Evolutionary conservation across 2,329 filamentous ascomycete species (phyloP).

Genomic region (Lecanicillium sp.): DNA sequence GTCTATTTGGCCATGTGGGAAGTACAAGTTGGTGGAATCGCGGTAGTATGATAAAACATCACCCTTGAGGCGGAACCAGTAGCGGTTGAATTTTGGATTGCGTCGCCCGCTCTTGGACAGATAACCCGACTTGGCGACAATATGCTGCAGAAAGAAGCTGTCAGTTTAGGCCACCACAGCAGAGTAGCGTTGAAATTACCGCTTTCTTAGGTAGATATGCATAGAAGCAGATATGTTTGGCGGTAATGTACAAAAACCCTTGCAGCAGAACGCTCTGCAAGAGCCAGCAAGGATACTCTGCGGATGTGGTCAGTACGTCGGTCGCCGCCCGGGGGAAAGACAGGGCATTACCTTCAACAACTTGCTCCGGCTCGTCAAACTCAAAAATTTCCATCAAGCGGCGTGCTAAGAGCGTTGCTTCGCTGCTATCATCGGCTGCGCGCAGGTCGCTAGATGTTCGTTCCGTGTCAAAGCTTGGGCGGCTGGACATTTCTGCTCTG

Average conservation of each 20-base stretch:
- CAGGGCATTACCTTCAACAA: slow-evolving; percentile 57
- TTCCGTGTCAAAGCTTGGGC: slow-evolving; percentile 51
- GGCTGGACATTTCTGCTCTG: slow-evolving; percentile 52
- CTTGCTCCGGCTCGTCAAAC: slow-evolving; percentile 73
- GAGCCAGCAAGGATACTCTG: slow-evolving; percentile 90
- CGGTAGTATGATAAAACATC: slow-evolving; percentile 88
- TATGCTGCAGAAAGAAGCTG: slow-evolving; percentile 38
- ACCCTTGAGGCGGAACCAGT: slow-evolving; percentile 89
- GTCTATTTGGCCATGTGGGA: slow-evolving; percentile 86
- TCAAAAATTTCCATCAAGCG: slow-evolving; percentile 78
- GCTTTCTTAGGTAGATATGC: slow-evolving; percentile 93
- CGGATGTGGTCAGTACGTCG: not conserved
- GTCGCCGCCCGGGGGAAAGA: not conserved
- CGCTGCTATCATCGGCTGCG: slow-evolving; percentile 24
- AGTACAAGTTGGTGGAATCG: slow-evolving; percentile 79
- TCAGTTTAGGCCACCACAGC: slow-evolving; percentile 1
- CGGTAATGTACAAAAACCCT: slow-evolving; percentile 92
- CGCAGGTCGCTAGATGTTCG: slow-evolving; percentile 32
- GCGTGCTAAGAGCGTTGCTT: slow-evolving; percentile 55
- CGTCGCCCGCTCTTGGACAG: slow-evolving; percentile 81
- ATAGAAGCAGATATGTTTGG: slow-evolving; percentile 92
- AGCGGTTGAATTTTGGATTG: slow-evolving; percentile 80
- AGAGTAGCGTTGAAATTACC: slow-evolving; percentile 37
- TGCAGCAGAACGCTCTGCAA: slow-evolving; percentile 86
- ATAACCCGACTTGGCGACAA: slow-evolving; percentile 78